Base-by-base conservation (phyloP, 1,284 basidiomycete species). In the Retiboletus flavoniger region DNA sequence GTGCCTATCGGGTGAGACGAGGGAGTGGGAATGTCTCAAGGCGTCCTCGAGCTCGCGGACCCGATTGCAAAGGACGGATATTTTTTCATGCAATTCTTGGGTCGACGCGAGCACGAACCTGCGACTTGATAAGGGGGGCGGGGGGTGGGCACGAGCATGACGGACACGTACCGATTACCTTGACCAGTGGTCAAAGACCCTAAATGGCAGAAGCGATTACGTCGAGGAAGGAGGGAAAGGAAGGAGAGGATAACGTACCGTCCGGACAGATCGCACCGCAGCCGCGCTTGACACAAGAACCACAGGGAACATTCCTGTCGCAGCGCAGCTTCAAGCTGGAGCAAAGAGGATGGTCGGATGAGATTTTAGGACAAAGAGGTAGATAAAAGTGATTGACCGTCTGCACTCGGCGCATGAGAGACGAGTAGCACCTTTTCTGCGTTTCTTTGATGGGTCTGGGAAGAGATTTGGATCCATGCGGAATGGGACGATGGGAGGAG, bases 51-150 rank as follows among this genome's bases (percentile, higher is more conserved):
- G 78, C 51, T 89, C 83, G 51, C 87, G 80, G 19, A 91, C 84
- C 44, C 90, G 87, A 56, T 73, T 82, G 40, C 84, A 82, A 8
- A 92, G 80, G 64, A 89, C 83, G 19, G 81, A 75, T 53, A 92
- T 91, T 70, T 91, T 89, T 70, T 90, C 87, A 65, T 91, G 89
- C 0, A 91, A 75, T 61, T 91, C 89, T 68, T 89, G 85, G 0
- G 89, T 91, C 0, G 87, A 88, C 0, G 89, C 89, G 39, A 91
- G 79, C 2, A 90, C 87, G 63, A 90, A 90, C n/a, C 87, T 87
- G 60, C 7, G 50, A 47, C 7, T 53, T 35, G 3, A 14, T 64
- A 40, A 58, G 54, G 50, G 48, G 31, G 21, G n/a, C 4, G 10
- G 13, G 31, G 13, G 17, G 24, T 29, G 26, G n/a, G 21, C 14